A percentile compares a stretch with the other conserved stretches of the same genome.
Conservation (phyloP, 371 early-diverging fungal genomes). For the Mortierella sp. region DNA sequence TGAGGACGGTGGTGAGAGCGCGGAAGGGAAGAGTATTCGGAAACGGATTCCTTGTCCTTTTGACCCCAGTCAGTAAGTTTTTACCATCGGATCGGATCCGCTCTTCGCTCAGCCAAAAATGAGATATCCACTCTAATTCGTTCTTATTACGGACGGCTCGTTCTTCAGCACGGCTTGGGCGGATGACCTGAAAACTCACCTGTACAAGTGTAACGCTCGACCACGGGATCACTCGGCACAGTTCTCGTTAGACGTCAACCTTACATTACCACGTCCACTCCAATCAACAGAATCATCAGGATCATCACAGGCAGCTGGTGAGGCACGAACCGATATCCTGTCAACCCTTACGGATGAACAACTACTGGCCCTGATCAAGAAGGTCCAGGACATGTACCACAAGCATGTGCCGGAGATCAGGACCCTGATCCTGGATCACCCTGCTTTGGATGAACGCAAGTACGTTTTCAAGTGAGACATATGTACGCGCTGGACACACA, state of each 20-base stretch:
- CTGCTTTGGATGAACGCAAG: constrained; percentile 61
- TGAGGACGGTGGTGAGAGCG: constrained; percentile 7
- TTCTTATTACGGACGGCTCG: background rate
- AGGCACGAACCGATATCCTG: constrained; percentile 54
- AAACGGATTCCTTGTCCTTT: constrained; percentile 83
- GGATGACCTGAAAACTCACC: constrained; percentile 72
- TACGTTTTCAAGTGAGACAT: no score
- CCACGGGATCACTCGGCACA: constrained; percentile 64
- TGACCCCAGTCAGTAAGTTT: constrained; percentile 78
- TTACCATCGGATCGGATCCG: background rate
- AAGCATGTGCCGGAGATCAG: constrained; percentile 58
- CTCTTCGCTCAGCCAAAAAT: background rate
- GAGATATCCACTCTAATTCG: background rate
- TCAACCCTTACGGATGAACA: constrained; percentile 55
- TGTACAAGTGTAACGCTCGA: constrained; percentile 77
- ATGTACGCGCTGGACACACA: no score
- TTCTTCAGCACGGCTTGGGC: constrained; percentile 69
- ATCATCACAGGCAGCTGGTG: constrained; percentile 28
- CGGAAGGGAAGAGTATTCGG: constrained; percentile 16
- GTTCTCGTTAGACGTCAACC: constrained; percentile 66
- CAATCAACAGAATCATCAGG: constrained; percentile 21
- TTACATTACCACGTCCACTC: constrained; percentile 58
- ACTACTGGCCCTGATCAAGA: constrained; percentile 58
- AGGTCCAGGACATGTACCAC: constrained; percentile 57
- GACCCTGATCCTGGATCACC: constrained; percentile 59